Base-by-base conservation (phyloP, 768 basidiomycete genomes). In the Leccinum incarnatum region DNA sequence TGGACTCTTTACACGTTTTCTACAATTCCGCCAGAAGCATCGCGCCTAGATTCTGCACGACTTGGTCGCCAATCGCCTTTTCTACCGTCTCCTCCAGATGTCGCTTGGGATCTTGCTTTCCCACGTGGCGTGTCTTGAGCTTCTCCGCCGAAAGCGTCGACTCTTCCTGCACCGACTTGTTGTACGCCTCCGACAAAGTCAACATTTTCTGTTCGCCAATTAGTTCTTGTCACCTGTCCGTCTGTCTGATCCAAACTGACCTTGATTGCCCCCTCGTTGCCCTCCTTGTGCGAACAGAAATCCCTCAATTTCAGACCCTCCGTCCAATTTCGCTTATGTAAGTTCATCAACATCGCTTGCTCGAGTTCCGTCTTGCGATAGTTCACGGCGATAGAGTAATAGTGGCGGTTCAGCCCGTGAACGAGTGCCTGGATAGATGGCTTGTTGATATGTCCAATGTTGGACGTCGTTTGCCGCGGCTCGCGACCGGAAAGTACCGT, bases 321-420 rank as follows among this genome's bases (percentile, higher is more conserved):
- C 2, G 97, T 98, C 97, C 97, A 99, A 70, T 97, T 96, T 67
- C 94, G 82, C 75, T 98, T 98, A 79, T 99, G 97, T 67, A 99
- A 77, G 74, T 98, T 99, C 90, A 98, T 93, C 65, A 99, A 76
- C 97, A 99, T 99, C 17, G 90, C 85, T 72, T 99, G 97, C 75
- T 99, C 97, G 2, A 96, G 84, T 72, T 98, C 96, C 29, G 95
- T 98, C 80, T 98, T 98, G 65, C 95, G 86, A 76, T 98, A 98
- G 74, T 96, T 95, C 61, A 99, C 96, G 7, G 90, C 94, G 63
- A 99, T 95, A 53, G 89, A 92, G 79, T 99, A 99, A 73, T 99
- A 99, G 77, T 98, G 95, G 63, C 96, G 83, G 73, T 99, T 99
- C 62, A 99, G 79, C 47, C 96, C 96, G 68, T 99, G 96, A 62